phyloP scores from a whole-genome alignment of 2,329 filamentous ascomycete species.

The Botrytis aclada region DNA sequence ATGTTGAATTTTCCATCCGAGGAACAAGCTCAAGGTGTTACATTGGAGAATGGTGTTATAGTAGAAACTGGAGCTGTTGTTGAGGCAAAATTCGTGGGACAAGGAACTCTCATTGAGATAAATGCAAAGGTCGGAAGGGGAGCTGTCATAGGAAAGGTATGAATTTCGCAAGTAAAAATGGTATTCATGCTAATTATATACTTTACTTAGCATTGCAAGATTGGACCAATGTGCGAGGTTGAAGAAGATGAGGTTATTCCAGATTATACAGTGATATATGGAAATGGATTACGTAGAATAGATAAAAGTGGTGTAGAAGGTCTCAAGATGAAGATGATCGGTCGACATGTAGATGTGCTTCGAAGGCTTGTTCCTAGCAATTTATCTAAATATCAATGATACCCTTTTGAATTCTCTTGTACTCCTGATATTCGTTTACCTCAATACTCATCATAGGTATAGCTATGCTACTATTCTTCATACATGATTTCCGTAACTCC shows the following conservation, averaged over 20 bases:
- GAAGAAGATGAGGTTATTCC: constrained; percentile 55
- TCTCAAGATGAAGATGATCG: constrained; percentile 60
- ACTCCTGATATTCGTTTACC: constrained; percentile 15
- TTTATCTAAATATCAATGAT: constrained; percentile 37
- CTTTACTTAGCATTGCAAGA: constrained; percentile 59
- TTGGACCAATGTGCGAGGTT: constrained; percentile 62
- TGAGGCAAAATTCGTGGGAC: constrained; percentile 50
- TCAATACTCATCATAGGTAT: constrained; percentile 3
- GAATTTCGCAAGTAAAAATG: constrained; percentile 22
- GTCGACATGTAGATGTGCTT: constrained; percentile 66
- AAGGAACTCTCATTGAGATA: constrained; percentile 59
- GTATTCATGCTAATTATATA: constrained; percentile 10
- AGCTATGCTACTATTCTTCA: constrained; percentile 16
- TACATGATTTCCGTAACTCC: constrained; percentile 20
- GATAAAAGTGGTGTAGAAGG: constrained; percentile 62
- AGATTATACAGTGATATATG: constrained; percentile 68
- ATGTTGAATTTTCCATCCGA: constrained; percentile 38
- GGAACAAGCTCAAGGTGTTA: constrained; percentile 40
- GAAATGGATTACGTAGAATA: constrained; percentile 55
- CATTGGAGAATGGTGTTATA: constrained; percentile 58
- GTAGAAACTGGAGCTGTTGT: constrained; percentile 58
- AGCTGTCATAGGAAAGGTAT: constrained; percentile 60
- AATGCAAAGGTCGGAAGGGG: constrained; percentile 59
- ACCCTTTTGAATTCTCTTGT: constrained; percentile 9
- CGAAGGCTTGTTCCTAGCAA: constrained; percentile 65